Evolutionary conservation across 495 filamentous ascomycete genomes (phyloP), one percentile per base, ranked within the genome.

Genomic region (Gamarada debralockiae): DNA sequence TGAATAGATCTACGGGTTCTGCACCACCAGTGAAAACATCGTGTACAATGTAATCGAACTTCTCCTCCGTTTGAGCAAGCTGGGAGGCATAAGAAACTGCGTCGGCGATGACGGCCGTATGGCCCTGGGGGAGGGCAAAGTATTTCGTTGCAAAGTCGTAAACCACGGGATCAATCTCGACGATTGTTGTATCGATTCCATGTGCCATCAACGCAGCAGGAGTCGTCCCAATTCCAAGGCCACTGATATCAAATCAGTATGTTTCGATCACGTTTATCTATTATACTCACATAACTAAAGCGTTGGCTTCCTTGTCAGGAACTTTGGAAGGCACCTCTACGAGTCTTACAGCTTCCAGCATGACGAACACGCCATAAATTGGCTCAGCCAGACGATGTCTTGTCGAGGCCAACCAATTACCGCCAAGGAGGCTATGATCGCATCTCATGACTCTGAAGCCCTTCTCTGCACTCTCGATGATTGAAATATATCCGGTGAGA

Each of bases 21-120:
- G 90, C 90, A 50, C 92, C 93, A 14, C 93, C 93, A 0, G 93
- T 98, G 71, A 98, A 98, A n/a, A 98, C 93, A 60, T 98, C 93
- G 60, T 98, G 93, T 54, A 98, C 74, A 63, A 98, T 91, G 72
- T 95, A 97, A 66, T 96, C 85, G 63, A 85, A 97, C 36, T 76
- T 72, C 14, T 76, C 65, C 2, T 65, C 55, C 1, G 72, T 52
- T 14, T 62, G 57, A 9, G 73, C 69, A 2, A 73, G 62, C 13
- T 71, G 64, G n/a, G 77, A 70, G 13, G 91, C 88, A 68, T 90
- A 96, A 21, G 70, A 68, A 7, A 89, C 79, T 0, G 92, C 93
- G 60, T 98, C 87, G 52, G 87, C 79, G 57, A 97, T 88, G 52
- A 87, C 77, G 25, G 86, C 74, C 1, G 82, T 90, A 68, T 95